Evolutionary conservation across 2,329 filamentous ascomycete species (phyloP), one percentile per base, ranked within the genome.

Genomic region (Tolypocladium paradoxum): DNA sequence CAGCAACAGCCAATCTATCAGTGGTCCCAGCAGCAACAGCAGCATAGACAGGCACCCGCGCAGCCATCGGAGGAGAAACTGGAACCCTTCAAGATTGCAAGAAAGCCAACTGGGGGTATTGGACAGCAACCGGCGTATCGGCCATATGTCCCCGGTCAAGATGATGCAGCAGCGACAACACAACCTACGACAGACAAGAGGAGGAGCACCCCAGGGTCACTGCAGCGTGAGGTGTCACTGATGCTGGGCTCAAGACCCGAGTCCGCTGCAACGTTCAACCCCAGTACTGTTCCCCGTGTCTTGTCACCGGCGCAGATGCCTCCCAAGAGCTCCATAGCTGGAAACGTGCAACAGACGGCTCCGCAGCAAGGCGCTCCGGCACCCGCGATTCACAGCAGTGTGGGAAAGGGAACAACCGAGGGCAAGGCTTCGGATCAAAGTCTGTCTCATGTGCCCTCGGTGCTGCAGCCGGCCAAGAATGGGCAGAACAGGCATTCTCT

Each of bases 181-280:
- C 18, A 40, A 2, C 16, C 53, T 4, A 45, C 38, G 9, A 45
- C 49, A n/a, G 51, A 48, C 27, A 61, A 35, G 40, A 54, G 20
- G 52, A 55, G 24, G 43, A 55, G 37, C n/a, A 46, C 50, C 8
- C n/a, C 18, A 5, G 35, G 18, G 35, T 61, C 62, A 3, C 53
- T 68, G 31, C 61, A 65, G 16, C 63, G 62, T 5, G 61, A 63
- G 2, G 59, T 52, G 0, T 61, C 61, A 0, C 50, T 66, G 18
- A 60, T 62, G 54, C 55, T 59, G 45, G 61, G 43, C 27, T 47
- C 18, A 9, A 20, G 60, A 8, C 12, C 52, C 11, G 62, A 59
- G 20, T 54, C 60, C 9, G 53, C 54, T 6, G 56, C 58, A 16
- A 54, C 59, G 34, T 55, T 66, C 5, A 53, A 58, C 2, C 57